Percentiles rank a stretch among this genome's conserved stretches.
Evolutionary conservation across 2,329 filamentous ascomycete genomes (phyloP).

Genomic region (Sporothrix euskadiensis): DNA sequence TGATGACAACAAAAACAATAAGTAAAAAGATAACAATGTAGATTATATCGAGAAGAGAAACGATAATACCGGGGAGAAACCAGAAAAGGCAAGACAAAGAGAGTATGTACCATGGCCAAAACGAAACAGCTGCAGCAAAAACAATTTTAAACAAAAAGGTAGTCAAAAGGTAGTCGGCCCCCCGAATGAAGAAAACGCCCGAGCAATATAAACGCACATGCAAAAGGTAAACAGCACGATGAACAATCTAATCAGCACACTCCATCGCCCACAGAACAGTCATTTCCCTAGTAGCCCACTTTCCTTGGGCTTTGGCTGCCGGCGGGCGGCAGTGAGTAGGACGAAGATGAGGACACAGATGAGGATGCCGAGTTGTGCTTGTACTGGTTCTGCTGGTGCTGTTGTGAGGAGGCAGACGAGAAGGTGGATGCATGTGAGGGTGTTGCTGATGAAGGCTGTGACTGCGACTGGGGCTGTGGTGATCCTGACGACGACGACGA

Average conservation of each 20-base stretch:
- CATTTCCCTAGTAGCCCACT: conserved; percentile 2
- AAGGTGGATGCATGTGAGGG: conserved; percentile 18
- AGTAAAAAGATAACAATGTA: not conserved
- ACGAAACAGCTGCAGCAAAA: not conserved
- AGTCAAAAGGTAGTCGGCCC: not conserved
- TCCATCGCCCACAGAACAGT: not conserved
- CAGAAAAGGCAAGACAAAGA: not conserved
- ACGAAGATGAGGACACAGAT: conserved; percentile 24
- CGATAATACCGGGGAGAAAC: not conserved
- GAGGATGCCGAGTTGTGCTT: conserved; percentile 26
- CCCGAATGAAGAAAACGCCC: not conserved
- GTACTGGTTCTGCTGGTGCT: conserved; percentile 7
- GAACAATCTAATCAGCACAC: not conserved
- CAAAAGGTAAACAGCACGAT: not conserved
- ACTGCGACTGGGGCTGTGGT: not conserved
- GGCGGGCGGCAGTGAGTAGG: conserved; percentile 8
- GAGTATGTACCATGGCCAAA: conserved; percentile 12
- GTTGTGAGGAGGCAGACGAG: conserved; percentile 14
- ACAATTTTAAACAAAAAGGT: not conserved
- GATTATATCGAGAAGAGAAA: conserved; percentile 10
- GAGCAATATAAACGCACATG: not conserved
- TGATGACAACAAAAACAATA: not conserved
- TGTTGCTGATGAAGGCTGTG: not conserved
- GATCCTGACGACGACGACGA: conserved; percentile 34
- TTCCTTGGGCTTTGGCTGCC: conserved; percentile 28